A percentile compares a stretch with the other conserved stretches of the same genome.
phyloP scores from a whole-genome alignment of 2,329 filamentous ascomycete genomes.

The Teratosphaeria viscida region DNA sequence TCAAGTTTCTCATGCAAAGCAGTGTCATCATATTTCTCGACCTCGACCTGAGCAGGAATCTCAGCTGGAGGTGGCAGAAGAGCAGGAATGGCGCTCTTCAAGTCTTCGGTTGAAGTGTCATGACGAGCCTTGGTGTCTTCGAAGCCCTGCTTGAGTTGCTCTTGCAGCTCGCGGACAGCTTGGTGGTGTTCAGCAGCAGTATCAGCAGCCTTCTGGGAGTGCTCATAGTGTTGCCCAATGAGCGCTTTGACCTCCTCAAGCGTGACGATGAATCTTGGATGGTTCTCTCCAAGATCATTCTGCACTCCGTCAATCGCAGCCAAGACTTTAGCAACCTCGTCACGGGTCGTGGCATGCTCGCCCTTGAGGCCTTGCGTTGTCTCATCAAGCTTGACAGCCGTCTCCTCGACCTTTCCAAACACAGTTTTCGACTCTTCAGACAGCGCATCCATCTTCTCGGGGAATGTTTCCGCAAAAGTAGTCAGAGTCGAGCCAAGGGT shows the following conservation, averaged over 20 bases:
- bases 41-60: slow-evolving; percentile 22
- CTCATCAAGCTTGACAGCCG: slow-evolving; percentile 65
- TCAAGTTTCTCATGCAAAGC: slow-evolving; percentile 35
- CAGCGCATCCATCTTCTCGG: slow-evolving; percentile 65
- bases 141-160: slow-evolving; percentile 31
- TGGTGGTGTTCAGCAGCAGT: slow-evolving; percentile 28
- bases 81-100: slow-evolving; percentile 33
- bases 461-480: slow-evolving; percentile 41
- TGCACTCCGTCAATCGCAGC: slow-evolving; percentile 65
- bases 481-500: slow-evolving; percentile 60
- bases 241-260: slow-evolving; percentile 77
- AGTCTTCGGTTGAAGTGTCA: slow-evolving; percentile 31
- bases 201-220: slow-evolving; percentile 53
- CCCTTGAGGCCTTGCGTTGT: slow-evolving; percentile 61
- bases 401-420: slow-evolving; percentile 70
- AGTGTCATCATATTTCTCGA: slow-evolving; percentile 57
- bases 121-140: slow-evolving; percentile 34
- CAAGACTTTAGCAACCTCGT: slow-evolving; percentile 66
- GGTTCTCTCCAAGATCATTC: slow-evolving; percentile 66
- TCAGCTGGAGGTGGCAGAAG: slow-evolving; percentile 33
- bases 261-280: slow-evolving; percentile 78
- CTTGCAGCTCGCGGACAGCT: slow-evolving; percentile 33
- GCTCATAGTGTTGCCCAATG: slow-evolving; percentile 79
- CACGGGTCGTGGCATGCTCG: slow-evolving; percentile 73
- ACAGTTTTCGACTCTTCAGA: slow-evolving; percentile 80